A percentile compares a stretch with the other conserved stretches of the same genome.
phyloP scores from a whole-genome alignment of 805 yeast species.

The Yamadazyma laniorum region DNA sequence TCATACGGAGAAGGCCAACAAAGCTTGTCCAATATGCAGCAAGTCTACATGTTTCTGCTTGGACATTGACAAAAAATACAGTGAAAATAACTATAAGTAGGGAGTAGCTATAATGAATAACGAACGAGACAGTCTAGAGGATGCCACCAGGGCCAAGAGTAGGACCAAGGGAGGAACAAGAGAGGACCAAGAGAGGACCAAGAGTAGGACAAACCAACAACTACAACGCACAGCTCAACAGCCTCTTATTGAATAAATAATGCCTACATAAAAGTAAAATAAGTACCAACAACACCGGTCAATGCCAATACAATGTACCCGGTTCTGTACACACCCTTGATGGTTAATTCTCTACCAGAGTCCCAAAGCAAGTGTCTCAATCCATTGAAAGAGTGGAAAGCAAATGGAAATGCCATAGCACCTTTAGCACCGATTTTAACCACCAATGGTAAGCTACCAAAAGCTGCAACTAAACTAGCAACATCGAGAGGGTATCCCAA shows the following conservation, averaged over 20 bases:
- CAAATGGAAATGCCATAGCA: conserved; percentile 75
- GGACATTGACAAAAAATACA: conserved; percentile 29
- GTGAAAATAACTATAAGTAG: conserved; percentile 2
- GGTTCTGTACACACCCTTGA: conserved; percentile 88
- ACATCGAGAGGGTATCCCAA: conserved; percentile 57
- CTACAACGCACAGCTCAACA: no score
- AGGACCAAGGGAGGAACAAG: no score
- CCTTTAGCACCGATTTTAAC: conserved; percentile 67
- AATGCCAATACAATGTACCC: conserved; percentile 81
- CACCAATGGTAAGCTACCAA: conserved; percentile 63
- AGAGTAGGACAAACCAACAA: no score
- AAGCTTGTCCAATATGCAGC: conserved; percentile 36
- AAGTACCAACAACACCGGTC: conserved; percentile 56
- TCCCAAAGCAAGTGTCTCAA: conserved; percentile 96
- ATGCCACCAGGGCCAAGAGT: no score
- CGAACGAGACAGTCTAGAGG: no score
- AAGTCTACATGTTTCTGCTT: conserved; percentile 40
- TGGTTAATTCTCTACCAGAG: conserved; percentile 70
- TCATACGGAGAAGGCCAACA: conserved; percentile 20
- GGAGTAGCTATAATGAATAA: conserved; percentile 6
- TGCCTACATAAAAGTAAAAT: conserved; percentile 45
- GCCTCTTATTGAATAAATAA: conserved; percentile 7
- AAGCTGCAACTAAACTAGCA: conserved; percentile 49
- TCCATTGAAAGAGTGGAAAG: conserved; percentile 84
- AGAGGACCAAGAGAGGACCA: no score